Conservation (phyloP, 768 basidiomycete species). For the Exidia glandulosa region DNA sequence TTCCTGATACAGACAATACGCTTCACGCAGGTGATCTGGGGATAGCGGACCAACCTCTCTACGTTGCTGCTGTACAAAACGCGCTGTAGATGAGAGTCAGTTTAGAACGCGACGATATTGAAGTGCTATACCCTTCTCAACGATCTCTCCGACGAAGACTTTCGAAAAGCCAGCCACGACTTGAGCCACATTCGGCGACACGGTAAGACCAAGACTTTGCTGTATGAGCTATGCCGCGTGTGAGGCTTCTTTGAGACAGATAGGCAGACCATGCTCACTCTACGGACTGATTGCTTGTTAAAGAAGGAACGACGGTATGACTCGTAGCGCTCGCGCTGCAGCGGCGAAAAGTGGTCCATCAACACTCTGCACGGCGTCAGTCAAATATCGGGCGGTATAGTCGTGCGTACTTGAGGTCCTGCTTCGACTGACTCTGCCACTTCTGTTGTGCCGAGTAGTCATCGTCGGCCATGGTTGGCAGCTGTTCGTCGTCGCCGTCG, state of each 20-base stretch:
- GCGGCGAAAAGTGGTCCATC: slow-evolving; percentile 78
- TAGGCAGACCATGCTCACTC: slow-evolving; percentile 30
- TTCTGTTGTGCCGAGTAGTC: slow-evolving; percentile 76
- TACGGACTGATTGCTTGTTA: slow-evolving; percentile 72
- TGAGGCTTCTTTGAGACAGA: not conserved
- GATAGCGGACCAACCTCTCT: slow-evolving; percentile 71
- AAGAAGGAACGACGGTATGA: slow-evolving; percentile 76
- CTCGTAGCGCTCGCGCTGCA: slow-evolving; percentile 83
- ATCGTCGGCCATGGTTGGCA: slow-evolving; percentile 82
- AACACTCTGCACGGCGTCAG: slow-evolving; percentile 43
- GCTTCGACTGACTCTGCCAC: slow-evolving; percentile 81
- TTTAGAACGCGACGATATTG: not conserved
- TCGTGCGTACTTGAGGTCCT: slow-evolving; percentile 60
- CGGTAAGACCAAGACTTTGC: slow-evolving; percentile 68
- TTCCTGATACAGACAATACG: slow-evolving; percentile 71
- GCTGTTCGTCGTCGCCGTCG: slow-evolving; percentile 66
- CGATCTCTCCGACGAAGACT: slow-evolving; percentile 87
- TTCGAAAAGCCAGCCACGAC: slow-evolving; percentile 84
- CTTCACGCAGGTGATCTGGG: slow-evolving; percentile 84
- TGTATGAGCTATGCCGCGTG: slow-evolving; percentile 55
- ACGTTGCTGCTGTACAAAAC: slow-evolving; percentile 59
- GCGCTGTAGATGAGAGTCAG: slow-evolving; percentile 37
- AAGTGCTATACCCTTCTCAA: slow-evolving; percentile 60
- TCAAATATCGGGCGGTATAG: not conserved
- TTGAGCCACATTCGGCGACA: slow-evolving; percentile 78